phyloP scores from a whole-genome alignment of 768 basidiomycete species.

The Neoboletus subvelutipes region DNA sequence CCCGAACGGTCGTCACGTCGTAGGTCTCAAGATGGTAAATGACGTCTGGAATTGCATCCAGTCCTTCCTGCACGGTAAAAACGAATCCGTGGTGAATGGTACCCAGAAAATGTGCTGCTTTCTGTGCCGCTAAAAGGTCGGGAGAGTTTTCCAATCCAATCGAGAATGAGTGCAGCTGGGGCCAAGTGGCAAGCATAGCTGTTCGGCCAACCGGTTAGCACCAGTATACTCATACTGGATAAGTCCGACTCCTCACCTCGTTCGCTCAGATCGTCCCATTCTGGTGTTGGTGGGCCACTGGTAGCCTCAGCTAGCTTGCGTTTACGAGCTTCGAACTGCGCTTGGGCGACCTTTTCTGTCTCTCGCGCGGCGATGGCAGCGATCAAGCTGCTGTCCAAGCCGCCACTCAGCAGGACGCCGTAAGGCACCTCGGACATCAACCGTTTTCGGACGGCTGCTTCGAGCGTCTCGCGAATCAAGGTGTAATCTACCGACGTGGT shows the following conservation, averaged over 20 bases:
- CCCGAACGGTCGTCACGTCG: slow-evolving; percentile 97
- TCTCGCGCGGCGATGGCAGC: slow-evolving; percentile 93
- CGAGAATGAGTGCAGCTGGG: slow-evolving; percentile 96
- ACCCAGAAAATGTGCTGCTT: slow-evolving; percentile 90
- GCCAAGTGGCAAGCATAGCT: slow-evolving; percentile 87
- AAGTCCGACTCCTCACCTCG: slow-evolving; percentile 43
- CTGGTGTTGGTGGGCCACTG: slow-evolving; percentile 61
- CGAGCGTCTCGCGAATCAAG: slow-evolving; percentile 75
- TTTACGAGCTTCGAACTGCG: slow-evolving; percentile 71
- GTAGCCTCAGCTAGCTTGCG: slow-evolving; percentile 51
- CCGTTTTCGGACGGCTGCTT: slow-evolving; percentile 90
- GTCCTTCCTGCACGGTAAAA: slow-evolving; percentile 96
- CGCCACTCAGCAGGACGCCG: slow-evolving; percentile 93
- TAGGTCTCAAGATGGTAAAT: slow-evolving; percentile 98
- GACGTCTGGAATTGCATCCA: slow-evolving; percentile 96
- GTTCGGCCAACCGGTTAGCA: slow-evolving; percentile 7
- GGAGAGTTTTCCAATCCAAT: slow-evolving; percentile 94
- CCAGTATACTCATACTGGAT: neutral
- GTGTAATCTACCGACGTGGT: slow-evolving; percentile 62
- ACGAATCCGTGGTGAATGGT: slow-evolving; percentile 97
- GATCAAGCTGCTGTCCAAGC: slow-evolving; percentile 93
- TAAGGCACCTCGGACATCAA: slow-evolving; percentile 99
- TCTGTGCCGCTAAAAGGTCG: slow-evolving; percentile 89
- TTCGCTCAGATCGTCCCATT: slow-evolving; percentile 45
- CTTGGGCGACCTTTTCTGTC: slow-evolving; percentile 85